Conservation (phyloP, 2,329 filamentous ascomycete genomes). For the Cladobotryum mycophilum region DNA sequence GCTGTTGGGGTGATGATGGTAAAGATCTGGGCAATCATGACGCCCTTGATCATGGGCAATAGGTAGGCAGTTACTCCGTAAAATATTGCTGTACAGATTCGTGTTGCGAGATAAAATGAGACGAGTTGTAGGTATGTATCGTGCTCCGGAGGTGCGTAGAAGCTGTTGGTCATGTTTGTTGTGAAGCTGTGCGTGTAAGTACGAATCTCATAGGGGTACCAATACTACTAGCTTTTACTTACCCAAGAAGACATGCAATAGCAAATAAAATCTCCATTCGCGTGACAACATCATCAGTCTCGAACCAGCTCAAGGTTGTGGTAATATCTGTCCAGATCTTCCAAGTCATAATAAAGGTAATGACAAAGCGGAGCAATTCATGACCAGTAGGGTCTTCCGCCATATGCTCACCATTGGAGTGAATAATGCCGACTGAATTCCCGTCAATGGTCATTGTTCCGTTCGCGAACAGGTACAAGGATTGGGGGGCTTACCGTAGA, state of each 20-base stretch:
- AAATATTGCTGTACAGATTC: slow-evolving; percentile 47
- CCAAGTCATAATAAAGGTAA: slow-evolving; percentile 57
- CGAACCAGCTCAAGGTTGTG: slow-evolving; percentile 54
- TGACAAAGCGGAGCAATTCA: slow-evolving; percentile 52
- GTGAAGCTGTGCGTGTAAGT: slow-evolving; percentile 39
- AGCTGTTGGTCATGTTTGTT: slow-evolving; percentile 55
- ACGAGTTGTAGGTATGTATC: slow-evolving; percentile 54
- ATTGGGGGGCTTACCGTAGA: slow-evolving; percentile 38
- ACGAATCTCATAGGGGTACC: not conserved
- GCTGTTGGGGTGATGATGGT: slow-evolving; percentile 40
- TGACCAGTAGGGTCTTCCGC: slow-evolving; percentile 48
- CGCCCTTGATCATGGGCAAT: slow-evolving; percentile 51
- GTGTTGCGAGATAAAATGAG: slow-evolving; percentile 53
- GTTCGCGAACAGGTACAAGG: too few species aligned
- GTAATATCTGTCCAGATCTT: slow-evolving; percentile 59
- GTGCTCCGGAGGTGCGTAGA: slow-evolving; percentile 33
- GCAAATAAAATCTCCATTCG: slow-evolving; percentile 54
- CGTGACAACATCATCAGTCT: slow-evolving; percentile 55
- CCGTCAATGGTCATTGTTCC: too few species aligned
- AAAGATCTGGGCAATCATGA: slow-evolving; percentile 45
- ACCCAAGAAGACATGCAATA: slow-evolving; percentile 54
- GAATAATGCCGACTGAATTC: slow-evolving; percentile 50
- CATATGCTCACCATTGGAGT: slow-evolving; percentile 56
- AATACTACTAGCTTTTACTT: slow-evolving; percentile 7
- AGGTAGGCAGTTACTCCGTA: slow-evolving; percentile 38